Evolutionary conservation across 352 stramenopile species (phyloP).

Genomic region (Plasmopara viticola): DNA sequence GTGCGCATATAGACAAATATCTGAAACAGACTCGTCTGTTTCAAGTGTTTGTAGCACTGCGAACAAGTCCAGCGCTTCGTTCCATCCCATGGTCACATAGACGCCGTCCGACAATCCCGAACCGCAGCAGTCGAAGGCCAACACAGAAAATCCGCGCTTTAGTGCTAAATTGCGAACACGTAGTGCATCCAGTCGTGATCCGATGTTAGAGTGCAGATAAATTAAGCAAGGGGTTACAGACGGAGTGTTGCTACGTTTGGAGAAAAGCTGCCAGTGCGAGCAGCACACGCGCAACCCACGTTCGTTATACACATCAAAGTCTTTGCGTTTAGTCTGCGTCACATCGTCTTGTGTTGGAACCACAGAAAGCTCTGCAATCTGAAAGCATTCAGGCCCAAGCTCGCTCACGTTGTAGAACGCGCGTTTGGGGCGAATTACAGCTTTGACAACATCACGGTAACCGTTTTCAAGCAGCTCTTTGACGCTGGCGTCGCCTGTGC

Average conservation of each 20-base stretch:
- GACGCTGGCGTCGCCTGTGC: constrained; percentile 58
- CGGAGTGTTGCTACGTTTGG: constrained; percentile 9
- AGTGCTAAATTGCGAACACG: constrained; percentile 61
- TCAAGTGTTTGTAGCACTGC: constrained; percentile 62
- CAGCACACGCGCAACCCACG: constrained; percentile 57
- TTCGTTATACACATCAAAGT: constrained; percentile 69
- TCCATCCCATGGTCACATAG: constrained; percentile 85
- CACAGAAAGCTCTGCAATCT: constrained; percentile 24
- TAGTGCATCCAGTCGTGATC: constrained; percentile 60
- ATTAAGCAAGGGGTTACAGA: constrained; percentile 47
- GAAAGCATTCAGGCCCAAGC: constrained; percentile 48
- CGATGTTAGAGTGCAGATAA: constrained; percentile 83
- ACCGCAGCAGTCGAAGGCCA: constrained; percentile 79
- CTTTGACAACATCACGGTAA: constrained; percentile 71
- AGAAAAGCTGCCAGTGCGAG: constrained; percentile 72
- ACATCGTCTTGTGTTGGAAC: constrained; percentile 12
- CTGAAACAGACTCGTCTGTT: constrained; percentile 34
- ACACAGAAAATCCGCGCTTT: constrained; percentile 62
- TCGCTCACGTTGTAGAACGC: constrained; percentile 40
- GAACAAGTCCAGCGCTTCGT: constrained; percentile 68
- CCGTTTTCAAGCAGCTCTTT: constrained; percentile 67
- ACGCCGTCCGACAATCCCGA: constrained; percentile 72
- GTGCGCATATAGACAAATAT: constrained; percentile 72
- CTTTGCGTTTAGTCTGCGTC: constrained; percentile 31
- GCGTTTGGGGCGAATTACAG: constrained; percentile 68